Evolutionary conservation across 2,329 filamentous ascomycete species (phyloP), one percentile per base, ranked within the genome.

Genomic region (Venturia oleaginea): DNA sequence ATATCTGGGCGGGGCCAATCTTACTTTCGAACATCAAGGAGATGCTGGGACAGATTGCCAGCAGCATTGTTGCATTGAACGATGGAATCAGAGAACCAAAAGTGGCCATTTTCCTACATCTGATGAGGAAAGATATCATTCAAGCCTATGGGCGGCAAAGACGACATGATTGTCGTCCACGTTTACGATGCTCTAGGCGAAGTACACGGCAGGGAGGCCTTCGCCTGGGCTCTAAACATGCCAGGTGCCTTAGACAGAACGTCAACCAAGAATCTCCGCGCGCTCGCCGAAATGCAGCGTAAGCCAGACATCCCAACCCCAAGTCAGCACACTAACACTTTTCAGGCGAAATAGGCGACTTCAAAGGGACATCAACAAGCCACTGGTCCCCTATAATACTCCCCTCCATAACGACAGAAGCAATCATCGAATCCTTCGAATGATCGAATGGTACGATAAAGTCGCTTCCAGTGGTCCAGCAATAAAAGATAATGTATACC

Each of bases 1-100:
- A 67, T 24, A 66, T 74, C 46, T 72, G 59, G 59, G 42, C 60
- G 3, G 64, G 64, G 10, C 64, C 64, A 10, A 63, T 65, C 38
- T 32, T 65, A 17, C 19, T 55, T 7, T 40, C 64, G 11, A 63
- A 63, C n/a, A 62, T 22, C 10, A 24, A 37, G 5, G 37, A 22
- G 7, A 43, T 57, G 19, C n/a, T 22, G 15, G 27, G 55, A 32
- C 38, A 62, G 7, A 62, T 62, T 24, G 38, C 34, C 22, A 27
- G 13, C 10, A 61, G 59, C 19, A 63, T 65, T 30, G 30, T 63
- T n/a, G 40, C n/a, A 10, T 54, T 65, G 59, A 46, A 62, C 34
- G 30, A 27, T 13, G 19, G 30, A 10, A 6, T 19, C 3, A 32
- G 11, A 13, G 55, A 61, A 43, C n/a, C n/a, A n/a, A n/a, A 62